Base-by-base conservation (phyloP, 2,329 filamentous ascomycete species). In the Penicillium sp. region DNA sequence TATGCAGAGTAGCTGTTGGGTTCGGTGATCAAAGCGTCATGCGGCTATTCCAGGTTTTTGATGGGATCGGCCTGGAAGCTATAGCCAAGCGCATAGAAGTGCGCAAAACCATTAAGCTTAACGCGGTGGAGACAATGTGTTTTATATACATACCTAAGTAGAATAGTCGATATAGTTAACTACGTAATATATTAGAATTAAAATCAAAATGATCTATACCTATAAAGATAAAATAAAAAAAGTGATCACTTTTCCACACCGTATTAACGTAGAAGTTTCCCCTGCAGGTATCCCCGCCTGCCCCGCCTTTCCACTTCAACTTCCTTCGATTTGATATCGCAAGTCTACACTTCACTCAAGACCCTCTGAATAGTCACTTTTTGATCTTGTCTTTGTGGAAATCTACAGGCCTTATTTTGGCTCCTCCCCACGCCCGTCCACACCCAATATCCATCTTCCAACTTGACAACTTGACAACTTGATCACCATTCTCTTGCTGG, bases 251-350 rank as follows among this genome's bases (percentile, higher is more conserved):
- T 31, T 38, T 40, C 41, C 41, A 45, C 47, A 34, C 21, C 27
- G n/a, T 43, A 51, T 27, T 19, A 21, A 23, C 43, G 33, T 56
- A 21, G 5, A 36, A 41, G 36, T 23, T 51, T 49, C 31, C 47
- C 43, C 45, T 60, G 48, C 55, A 61, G 29, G 27, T 38, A 55
- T 59, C 61, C 63, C 63, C 60, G 60, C 61, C 55, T 65, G 62
- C 62, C 62, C 64, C 64, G 61, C 27, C 52, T 57, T 51, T 52
- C 34, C 45, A 38, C 39, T 43, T 51, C 49, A 34, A 44, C 47
- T 53, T 44, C 38, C 47, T 11, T 21, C 33, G 5, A 21, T 19
- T 50, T 52, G 40, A 52, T 52, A 52, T 52, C 27, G 49, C 21
- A 44, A 21, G 3, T 21, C 19, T 40, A 5, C 11, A n/a, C 10